Conservation (phyloP, 2,329 filamentous ascomycete species). For the Pyrenochaeta sp. region DNA sequence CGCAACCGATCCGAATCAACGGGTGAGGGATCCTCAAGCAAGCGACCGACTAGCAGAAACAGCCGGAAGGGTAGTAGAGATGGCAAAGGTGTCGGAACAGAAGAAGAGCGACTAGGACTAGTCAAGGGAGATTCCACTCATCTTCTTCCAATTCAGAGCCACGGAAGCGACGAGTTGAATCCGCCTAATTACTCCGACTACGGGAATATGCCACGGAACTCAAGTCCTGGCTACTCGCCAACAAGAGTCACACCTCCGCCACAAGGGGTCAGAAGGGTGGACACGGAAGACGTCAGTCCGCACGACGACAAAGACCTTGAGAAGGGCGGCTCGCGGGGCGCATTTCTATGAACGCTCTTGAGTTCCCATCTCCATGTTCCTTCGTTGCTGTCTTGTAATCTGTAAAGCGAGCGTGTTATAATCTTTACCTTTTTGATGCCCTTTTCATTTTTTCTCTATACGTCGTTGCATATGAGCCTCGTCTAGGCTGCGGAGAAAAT, state of each 20-base stretch:
- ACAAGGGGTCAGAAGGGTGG: constrained; percentile 12
- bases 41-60: constrained; percentile 35
- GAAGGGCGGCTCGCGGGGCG: constrained; percentile 5
- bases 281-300: constrained; percentile 11
- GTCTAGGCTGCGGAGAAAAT: too few species aligned
- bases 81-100: constrained; percentile 63
- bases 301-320: constrained; percentile 15
- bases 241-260: constrained; percentile 7
- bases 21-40: constrained; percentile 25
- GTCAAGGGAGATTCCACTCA: constrained; percentile 73
- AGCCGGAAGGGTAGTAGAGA: constrained; percentile 44
- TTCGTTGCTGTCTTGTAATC: background rate
- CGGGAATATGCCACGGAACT: constrained; percentile 16
- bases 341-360: constrained; percentile 4
- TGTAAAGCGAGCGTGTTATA: too few species aligned
- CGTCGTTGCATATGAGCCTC: too few species aligned
- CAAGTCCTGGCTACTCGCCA: constrained; percentile 18
- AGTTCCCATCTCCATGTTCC: background rate
- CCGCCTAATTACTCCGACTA: constrained; percentile 25
- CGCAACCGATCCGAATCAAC: constrained; percentile 50
- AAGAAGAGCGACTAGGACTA: constrained; percentile 83
- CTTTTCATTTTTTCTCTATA: too few species aligned
- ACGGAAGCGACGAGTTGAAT: constrained; percentile 24
- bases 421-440: too few species aligned
- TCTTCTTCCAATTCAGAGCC: constrained; percentile 37